phyloP scores from a whole-genome alignment of 202 grass and related monocot genomes.

The Schoenoplectus triqueter region DNA sequence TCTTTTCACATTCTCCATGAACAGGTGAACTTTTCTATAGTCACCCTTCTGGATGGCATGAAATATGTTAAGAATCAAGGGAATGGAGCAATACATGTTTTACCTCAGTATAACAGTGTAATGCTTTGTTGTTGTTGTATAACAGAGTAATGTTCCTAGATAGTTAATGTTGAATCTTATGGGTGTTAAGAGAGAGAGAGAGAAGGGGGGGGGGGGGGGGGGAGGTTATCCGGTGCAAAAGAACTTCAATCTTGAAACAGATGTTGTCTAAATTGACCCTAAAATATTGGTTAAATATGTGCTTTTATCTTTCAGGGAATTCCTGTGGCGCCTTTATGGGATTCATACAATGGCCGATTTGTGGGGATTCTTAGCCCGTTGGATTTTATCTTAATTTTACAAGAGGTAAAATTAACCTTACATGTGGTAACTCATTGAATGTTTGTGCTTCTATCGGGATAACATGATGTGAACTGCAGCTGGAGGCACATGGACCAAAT shows the following conservation, averaged over 20 bases:
- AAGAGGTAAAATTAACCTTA: constrained; percentile 61
- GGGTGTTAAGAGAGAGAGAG: background rate
- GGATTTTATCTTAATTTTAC: constrained; percentile 98
- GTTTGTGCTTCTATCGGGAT: constrained; percentile 10
- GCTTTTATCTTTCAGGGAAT: constrained; percentile 66
- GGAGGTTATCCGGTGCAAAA: background rate
- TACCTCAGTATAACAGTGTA: background rate
- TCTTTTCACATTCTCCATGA: constrained; percentile 99
- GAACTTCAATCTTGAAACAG: background rate
- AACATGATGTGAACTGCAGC: constrained; percentile 50
- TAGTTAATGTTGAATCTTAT: constrained; percentile 15
- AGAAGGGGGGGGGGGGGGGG: too few species aligned
- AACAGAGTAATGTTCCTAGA: background rate
- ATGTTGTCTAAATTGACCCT: constrained; percentile 8
- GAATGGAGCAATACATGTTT: constrained; percentile 7
- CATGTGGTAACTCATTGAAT: constrained; percentile 27
- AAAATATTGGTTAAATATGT: constrained; percentile 6
- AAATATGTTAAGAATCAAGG: constrained; percentile 15
- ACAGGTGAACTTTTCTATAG: constrained; percentile 66
- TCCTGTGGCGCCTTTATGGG: constrained; percentile 96
- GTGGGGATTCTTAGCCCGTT: constrained; percentile 87
- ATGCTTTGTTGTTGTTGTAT: too few species aligned
- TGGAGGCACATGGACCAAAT: constrained; percentile 90
- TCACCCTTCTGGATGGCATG: background rate
- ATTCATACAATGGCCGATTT: constrained; percentile 81